Percentiles rank a stretch among this genome's conserved stretches.
Conservation (phyloP, 1,284 basidiomycete species). For the Cutaneotrichosporon cyanovorans region DNA sequence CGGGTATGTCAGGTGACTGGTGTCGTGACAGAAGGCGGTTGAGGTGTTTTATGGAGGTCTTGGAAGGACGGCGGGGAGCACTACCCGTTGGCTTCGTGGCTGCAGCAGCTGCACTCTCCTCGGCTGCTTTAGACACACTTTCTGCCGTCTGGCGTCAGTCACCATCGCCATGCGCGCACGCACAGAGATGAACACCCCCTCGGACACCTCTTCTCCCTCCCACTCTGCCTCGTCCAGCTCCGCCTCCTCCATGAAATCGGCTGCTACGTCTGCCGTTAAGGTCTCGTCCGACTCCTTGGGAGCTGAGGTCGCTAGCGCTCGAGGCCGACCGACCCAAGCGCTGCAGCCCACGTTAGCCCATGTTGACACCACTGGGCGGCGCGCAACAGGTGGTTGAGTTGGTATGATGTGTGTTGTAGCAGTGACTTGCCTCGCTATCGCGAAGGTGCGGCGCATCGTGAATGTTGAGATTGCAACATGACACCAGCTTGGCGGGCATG, state of each 20-base stretch:
- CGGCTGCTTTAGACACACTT: too few relatives aligned
- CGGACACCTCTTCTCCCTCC: slow-evolving; percentile 14
- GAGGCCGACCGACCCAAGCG: not conserved
- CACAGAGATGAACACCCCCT: slow-evolving; percentile 13
- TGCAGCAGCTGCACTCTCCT: too few relatives aligned
- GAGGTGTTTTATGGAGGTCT: slow-evolving; percentile 35
- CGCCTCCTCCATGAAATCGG: slow-evolving; percentile 10
- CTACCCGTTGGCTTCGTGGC: not conserved
- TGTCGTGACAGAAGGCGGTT: slow-evolving; percentile 32
- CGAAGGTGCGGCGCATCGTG: too few relatives aligned
- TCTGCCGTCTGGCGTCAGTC: too few relatives aligned
- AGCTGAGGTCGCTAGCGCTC: too few relatives aligned
- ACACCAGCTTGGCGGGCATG: too few relatives aligned
- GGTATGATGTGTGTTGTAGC: too few relatives aligned
- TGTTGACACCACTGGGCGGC: not conserved
- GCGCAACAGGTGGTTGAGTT: too few relatives aligned
- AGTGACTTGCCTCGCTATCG: too few relatives aligned
- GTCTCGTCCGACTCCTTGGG: not conserved
- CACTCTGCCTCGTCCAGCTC: slow-evolving; percentile 10
- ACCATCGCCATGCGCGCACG: too few relatives aligned
- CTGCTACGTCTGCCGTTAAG: not conserved
- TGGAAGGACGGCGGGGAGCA: not conserved
- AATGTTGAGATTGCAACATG: too few relatives aligned
- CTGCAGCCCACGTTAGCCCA: not conserved
- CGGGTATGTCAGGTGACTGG: slow-evolving; percentile 26